Conservation (phyloP, 805 yeast genomes). For the Candida pini region DNA sequence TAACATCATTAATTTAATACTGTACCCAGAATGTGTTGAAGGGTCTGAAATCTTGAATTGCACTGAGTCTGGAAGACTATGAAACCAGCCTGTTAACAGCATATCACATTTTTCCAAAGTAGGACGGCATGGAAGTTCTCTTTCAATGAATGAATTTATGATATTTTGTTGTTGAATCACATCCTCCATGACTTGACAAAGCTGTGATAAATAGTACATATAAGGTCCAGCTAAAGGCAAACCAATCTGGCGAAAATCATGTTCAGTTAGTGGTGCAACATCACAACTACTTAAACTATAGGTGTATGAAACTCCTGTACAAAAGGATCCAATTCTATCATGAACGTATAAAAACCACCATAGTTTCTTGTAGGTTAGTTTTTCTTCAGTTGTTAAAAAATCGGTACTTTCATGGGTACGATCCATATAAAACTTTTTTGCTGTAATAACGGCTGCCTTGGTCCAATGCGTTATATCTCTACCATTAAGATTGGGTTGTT, state of each 20-base stretch:
- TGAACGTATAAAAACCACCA: conserved; percentile 71
- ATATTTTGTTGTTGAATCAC: conserved; percentile 2
- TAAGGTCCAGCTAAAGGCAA: conserved; percentile 16
- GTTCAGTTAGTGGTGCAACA: conserved; percentile 60
- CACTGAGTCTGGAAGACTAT: conserved; percentile 51
- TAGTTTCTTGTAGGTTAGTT: conserved; percentile 49
- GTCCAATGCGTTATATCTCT: conserved; percentile 67
- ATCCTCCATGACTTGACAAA: conserved; percentile 1
- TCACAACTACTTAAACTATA: conserved; percentile 69
- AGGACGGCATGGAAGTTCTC: neutral
- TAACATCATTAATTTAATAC: conserved; percentile 53
- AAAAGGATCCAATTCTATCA: conserved; percentile 52
- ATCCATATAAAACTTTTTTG: conserved; percentile 71
- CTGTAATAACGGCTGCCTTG: conserved; percentile 56
- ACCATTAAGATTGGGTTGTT: conserved; percentile 19
- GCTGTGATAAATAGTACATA: neutral
- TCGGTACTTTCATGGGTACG: conserved; percentile 27
- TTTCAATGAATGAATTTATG: neutral
- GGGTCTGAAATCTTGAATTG: conserved; percentile 45
- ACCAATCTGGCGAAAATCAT: conserved; percentile 56
- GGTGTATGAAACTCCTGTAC: conserved; percentile 59
- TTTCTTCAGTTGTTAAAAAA: conserved; percentile 1
- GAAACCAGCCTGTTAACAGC: conserved; percentile 70
- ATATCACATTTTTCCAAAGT: conserved; percentile 52
- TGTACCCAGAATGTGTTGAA: conserved; percentile 35